Percentiles rank a stretch among this genome's conserved stretches.
phyloP scores from a whole-genome alignment of 1,284 basidiomycete species.

The Ganoderma leucocontextum region DNA sequence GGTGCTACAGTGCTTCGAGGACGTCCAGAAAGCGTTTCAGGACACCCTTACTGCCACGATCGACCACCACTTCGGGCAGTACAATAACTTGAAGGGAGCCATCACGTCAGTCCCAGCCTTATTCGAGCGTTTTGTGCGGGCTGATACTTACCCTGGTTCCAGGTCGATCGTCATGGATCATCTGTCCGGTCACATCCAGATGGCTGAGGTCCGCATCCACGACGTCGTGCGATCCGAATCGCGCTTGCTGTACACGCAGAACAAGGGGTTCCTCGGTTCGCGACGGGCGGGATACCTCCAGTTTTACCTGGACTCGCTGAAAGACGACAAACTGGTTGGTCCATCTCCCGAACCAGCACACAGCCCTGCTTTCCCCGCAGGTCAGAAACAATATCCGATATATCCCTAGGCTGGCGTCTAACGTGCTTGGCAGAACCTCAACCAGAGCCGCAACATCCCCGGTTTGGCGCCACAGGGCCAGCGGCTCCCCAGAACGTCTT shows the following conservation, averaged over 20 bases:
- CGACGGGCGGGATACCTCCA: background rate
- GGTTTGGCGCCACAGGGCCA: background rate
- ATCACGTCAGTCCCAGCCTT: conserved; percentile 36
- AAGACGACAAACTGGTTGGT: background rate
- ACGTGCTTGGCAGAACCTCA: background rate
- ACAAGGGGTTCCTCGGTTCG: background rate
- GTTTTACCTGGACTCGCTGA: background rate
- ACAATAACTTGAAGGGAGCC: conserved; percentile 36
- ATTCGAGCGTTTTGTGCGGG: background rate
- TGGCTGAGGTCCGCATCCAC: conserved; percentile 16
- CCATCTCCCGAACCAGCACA: background rate
- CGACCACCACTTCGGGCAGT: conserved; percentile 42
- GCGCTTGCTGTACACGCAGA: conserved; percentile 30
- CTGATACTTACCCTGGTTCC: background rate
- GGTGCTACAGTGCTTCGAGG: conserved; percentile 47
- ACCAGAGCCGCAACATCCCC: background rate
- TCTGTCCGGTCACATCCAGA: background rate
- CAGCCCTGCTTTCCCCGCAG: background rate
- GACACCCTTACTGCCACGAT: conserved; percentile 35
- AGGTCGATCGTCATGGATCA: conserved; percentile 11
- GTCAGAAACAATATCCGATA: background rate
- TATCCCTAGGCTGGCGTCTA: background rate
- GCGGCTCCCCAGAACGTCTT: background rate
- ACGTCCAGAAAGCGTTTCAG: conserved; percentile 42
- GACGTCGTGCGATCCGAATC: conserved; percentile 27